Base-by-base conservation (phyloP, 2,329 filamentous ascomycete species). In the Pleoardoris graminearum region DNA sequence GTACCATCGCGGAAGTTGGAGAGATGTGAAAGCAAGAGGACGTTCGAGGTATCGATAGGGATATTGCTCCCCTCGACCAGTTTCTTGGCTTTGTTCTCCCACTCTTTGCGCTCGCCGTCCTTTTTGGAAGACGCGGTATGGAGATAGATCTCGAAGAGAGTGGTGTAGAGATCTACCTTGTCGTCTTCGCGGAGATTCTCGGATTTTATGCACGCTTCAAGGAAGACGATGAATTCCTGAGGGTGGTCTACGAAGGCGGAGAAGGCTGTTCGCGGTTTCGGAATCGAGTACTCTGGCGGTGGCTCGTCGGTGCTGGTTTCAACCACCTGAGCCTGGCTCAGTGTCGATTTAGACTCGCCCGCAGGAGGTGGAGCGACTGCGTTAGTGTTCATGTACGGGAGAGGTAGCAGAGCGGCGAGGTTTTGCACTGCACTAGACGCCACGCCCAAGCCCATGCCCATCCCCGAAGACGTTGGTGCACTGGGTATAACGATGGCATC, bases 141-240 rank as follows among this genome's bases (percentile, higher is more conserved):
- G 7, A 99, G 79, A 68, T 97, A 99, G 89, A 99, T 97, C 73
- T 99, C 95, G 68, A 99, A 97, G 12, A 99, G 74, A 0, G 95
- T 97, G 0, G 93, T 97, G 67, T 94, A 94, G 14, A 99, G 80
- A 71, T 99, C 95, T 1, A 87, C 83, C 58, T 86, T 89, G 68
- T 97, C 89, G 7, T 85, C 82, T 30, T 89, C 80, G 17, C 85
- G 85, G n/a, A 96, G 74, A 19, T 83, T 81, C 17, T 85, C 79
- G 52, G 91, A 87, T 44, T 86, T 78, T 4, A 96, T 82, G 55
- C 93, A 92, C 4, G 91, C 91, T 74, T 99, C 93, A 0, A 99
- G 80, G 69, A 99, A 99, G 14, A 85, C 79, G 57, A 97, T 93
- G 63, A 99, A 97, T 66, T 97, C 87, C 52, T 92, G 85, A 0